A percentile compares a stretch with the other conserved stretches of the same genome.
These are phyloP conservation scores for Neurospora sp. DNA, from an alignment of 495 filamentous ascomycete genomes.

Conservation along the genomic window DNA sequence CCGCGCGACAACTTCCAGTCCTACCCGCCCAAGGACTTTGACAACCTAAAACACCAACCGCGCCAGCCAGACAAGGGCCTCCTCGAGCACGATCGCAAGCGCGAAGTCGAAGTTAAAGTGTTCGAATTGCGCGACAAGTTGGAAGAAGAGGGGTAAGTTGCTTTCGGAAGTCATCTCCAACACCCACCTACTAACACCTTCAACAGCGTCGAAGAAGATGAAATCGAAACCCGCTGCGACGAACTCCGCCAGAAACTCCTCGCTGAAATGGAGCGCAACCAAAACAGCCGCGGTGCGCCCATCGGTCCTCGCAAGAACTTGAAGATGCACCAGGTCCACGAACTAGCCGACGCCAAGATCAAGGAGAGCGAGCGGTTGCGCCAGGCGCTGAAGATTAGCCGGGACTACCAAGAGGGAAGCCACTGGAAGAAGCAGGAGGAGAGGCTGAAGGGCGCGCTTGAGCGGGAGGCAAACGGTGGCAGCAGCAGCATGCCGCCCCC, in stretches of 20 bases:
- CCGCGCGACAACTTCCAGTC: constrained; percentile 57
- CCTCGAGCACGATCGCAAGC: constrained; percentile 81
- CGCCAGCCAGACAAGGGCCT: constrained; percentile 86
- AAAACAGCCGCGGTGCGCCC: constrained; percentile 11
- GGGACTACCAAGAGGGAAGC: constrained; percentile 78
- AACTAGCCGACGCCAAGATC: constrained; percentile 91
- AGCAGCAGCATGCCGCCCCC: not conserved
- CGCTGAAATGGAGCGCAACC: constrained; percentile 36
- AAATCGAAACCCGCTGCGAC: constrained; percentile 59
- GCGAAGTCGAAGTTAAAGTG: constrained; percentile 83
- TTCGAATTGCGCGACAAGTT: constrained; percentile 81
- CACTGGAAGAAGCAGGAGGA: constrained; percentile 68
- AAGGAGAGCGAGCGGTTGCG: constrained; percentile 85
- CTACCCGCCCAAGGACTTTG: constrained; percentile 48
- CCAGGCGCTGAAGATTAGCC: constrained; percentile 78
- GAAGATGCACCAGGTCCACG: constrained; percentile 92
- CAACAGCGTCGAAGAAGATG: constrained; percentile 61
- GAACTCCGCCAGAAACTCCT: constrained; percentile 54
- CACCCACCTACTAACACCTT: not conserved
- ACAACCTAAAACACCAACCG: constrained; percentile 54
- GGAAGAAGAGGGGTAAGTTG: constrained; percentile 71
- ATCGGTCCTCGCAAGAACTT: constrained; percentile 42
- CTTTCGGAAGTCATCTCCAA: not conserved
- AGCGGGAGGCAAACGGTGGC: constrained; percentile 27
- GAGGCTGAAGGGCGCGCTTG: constrained; percentile 48